Evolutionary conservation across 202 grass and related monocot species (phyloP), one percentile per base, ranked within the genome.

Genomic region (Miscanthus sacchariflorus): DNA sequence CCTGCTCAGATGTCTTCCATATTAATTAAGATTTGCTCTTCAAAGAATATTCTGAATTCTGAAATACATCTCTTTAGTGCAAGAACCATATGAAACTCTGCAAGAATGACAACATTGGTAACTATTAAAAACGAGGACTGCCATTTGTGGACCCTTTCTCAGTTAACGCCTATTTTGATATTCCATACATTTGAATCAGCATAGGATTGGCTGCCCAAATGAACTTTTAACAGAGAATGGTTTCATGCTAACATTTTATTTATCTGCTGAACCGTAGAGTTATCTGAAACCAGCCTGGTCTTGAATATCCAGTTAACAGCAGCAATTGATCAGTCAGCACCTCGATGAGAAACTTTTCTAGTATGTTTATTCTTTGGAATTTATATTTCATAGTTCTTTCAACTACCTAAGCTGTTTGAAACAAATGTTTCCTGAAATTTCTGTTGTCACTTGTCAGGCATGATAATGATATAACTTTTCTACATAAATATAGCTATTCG

Each of bases 371-470:
- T 76, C 1, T 44, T 68, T 79, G 19, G 35, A 61, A 78, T 39
- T 35, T 1, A 40, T 74, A 23, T 72, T 35, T 35, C 19, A 52
- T 74, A 23, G 46, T 68, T 76, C 3, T 39, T 39, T 39, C 54
- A 6, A 61, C 33, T 28, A 49, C 39, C 9, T 2, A 42, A 68
- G 52, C 50, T 54, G n/a, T 71, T 90, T 4, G 21, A 72, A 77
- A 49, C 38, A 90, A 73, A 83, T 80, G 35, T 12, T 56, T 56
- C 30, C 44, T 56, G 45, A 54, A 75, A 50, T 72, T 27, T 46
- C 27, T 73, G 18, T 67, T 69, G 7, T 68, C 45, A 43, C 49
- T 67, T 69, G 7, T 68, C 45, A 43, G 66, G 13, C 48, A 56
- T 78, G 13, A 39, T 68, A 68, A 74, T 83, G 13, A 28, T 73